Percentiles rank a stretch among this genome's conserved stretches.
These are phyloP conservation scores for Paracamarosporium sp. DNA, from an alignment of 2,329 filamentous ascomycete genomes.

Conservation along the genomic window DNA sequence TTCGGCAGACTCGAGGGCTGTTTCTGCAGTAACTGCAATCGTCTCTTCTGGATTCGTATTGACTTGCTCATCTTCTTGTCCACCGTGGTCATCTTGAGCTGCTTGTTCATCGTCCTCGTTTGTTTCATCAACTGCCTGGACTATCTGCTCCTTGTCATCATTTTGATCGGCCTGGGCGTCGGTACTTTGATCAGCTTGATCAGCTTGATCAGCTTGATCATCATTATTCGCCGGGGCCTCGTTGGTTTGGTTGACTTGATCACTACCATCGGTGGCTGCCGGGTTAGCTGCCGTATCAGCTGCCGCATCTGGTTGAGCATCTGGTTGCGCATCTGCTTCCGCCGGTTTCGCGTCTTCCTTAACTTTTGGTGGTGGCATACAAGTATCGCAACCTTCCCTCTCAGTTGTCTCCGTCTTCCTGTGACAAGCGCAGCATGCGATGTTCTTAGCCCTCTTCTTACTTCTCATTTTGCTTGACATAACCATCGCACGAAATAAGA, in stretches of 20 bases:
- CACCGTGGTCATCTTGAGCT: no score
- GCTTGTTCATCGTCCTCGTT: neutral
- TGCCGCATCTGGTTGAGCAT: neutral
- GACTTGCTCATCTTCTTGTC: no score
- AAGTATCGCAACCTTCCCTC: neutral
- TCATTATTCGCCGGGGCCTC: neutral
- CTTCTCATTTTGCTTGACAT: neutral
- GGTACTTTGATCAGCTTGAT: neutral
- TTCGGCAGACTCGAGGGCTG: no score
- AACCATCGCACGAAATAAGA: constrained; percentile 3
- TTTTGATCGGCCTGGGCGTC: neutral
- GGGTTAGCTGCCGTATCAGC: no score
- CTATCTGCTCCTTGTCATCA: neutral
- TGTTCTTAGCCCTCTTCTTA: neutral
- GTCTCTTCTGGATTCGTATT: no score
- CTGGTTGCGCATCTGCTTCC: no score
- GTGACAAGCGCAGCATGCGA: neutral
- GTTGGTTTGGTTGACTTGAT: neutral
- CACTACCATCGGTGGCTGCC: neutral
- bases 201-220: neutral
- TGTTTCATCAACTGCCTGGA: no score
- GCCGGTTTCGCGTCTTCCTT: neutral
- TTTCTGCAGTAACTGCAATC: no score
- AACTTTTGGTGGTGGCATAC: neutral
- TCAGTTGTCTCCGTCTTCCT: neutral